Evolutionary conservation across 169 alveolate genomes (phyloP).

Genomic region (Plasmodium cynomolgi): DNA sequence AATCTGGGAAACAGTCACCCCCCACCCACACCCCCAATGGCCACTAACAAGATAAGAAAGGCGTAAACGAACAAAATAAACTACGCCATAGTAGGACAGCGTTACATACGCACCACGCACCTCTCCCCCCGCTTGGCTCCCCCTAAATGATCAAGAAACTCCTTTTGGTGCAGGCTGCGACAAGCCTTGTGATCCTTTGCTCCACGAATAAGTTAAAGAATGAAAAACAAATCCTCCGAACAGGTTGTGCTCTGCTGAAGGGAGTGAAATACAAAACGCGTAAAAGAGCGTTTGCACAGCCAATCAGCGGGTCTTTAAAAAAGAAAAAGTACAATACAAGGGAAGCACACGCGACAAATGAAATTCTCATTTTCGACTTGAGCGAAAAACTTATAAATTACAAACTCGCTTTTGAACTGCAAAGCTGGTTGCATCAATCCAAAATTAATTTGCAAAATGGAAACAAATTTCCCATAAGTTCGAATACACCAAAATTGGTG

Average conservation of each 20-base stretch:
- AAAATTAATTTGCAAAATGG: slow-evolving; percentile 38
- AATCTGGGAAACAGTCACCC: background rate
- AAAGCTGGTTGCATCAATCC: slow-evolving; percentile 43
- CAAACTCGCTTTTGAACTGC: slow-evolving; percentile 50
- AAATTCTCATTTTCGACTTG: slow-evolving; percentile 53
- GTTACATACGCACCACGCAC: background rate
- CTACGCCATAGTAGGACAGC: background rate
- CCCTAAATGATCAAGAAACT: slow-evolving; percentile 25
- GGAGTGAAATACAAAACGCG: background rate
- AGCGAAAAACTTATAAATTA: slow-evolving; percentile 64
- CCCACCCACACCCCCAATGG: background rate
- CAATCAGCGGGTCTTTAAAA: background rate
- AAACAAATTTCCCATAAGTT: background rate
- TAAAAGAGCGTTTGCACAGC: background rate
- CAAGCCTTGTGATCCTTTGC: slow-evolving; percentile 15
- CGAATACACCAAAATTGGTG: background rate
- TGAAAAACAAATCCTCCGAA: background rate
- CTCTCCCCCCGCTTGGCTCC: background rate
- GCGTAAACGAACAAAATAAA: background rate
- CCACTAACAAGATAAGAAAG: background rate
- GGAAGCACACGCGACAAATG: slow-evolving; percentile 1
- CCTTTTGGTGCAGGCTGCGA: slow-evolving; percentile 11
- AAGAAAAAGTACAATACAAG: background rate
- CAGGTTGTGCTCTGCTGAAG: background rate
- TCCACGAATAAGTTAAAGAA: slow-evolving; percentile 17